Evolutionary conservation across 1,284 basidiomycete species (phyloP), one percentile per base, ranked within the genome.

Genomic region (Ustilago lituana): DNA sequence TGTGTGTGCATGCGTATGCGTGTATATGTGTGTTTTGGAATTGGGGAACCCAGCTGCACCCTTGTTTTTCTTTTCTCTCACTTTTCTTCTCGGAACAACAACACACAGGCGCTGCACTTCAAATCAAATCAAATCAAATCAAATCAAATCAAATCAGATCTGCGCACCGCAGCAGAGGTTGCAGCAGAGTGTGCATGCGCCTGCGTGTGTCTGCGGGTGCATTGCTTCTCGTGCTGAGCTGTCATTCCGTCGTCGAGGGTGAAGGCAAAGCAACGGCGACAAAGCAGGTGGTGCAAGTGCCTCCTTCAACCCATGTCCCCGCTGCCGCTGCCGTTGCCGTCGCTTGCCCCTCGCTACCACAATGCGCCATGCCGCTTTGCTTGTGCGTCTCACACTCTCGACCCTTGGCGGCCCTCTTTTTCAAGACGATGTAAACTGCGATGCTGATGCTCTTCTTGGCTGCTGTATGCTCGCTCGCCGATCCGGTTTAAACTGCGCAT

Each of bases 1-100:
- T 19, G 10, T 20, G 6, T 37, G 24, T 17, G 4, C 22, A 15
- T 46, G 31, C 33, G 36, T 29, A 31, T 41, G 20, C 32, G 23
- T 20, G 17, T 27, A 24, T 23, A 17, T 37, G 45, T 47, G 39
- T 56, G 53, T 36, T 57, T 48, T 49, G 46, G 39, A 40, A 20
- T 47, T 37, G 32, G 26, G 27, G 29, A n/a, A 23, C 32, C 39
- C 24, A 44, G 39, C 45, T 53, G 51, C 51, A 54, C 43, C 51
- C 51, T 46, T 45, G 26, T 45, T 54, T 43, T 44, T 36, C 29
- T 20, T 26, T n/a, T 40, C 48, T 41, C 44, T 53, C 38, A n/a
- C 48, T 40, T 46, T 41, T 41, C 39, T 41, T 41, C 23, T 31
- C 22, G 35, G 39, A 26, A 17, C 11, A 19, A 9, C 32, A 29